Evolutionary conservation across 495 filamentous ascomycete genomes (phyloP).

Genomic region (Immersiella caudata): DNA sequence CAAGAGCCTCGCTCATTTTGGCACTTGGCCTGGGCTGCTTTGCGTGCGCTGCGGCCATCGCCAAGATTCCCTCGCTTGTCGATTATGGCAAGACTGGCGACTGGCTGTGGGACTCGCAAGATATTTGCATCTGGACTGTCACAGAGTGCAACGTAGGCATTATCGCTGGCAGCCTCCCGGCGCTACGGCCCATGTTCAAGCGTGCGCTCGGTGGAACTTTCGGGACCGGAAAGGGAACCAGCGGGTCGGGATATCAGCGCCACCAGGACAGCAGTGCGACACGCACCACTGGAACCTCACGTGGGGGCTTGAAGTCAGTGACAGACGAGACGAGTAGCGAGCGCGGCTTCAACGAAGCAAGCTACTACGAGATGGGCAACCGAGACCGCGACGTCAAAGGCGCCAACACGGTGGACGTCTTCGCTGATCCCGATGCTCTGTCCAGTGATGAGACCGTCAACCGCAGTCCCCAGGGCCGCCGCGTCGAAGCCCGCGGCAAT

Average conservation of each 20-base stretch:
- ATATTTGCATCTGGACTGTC: constrained; percentile 30
- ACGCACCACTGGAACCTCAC: neutral
- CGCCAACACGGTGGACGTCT: neutral
- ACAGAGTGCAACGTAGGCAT: constrained; percentile 30
- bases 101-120: constrained; percentile 48
- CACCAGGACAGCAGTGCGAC: constrained; percentile 1
- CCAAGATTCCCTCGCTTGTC: constrained; percentile 45
- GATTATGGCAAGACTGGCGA: constrained; percentile 47
- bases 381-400: neutral
- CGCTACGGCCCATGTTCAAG: constrained; percentile 25
- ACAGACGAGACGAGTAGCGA: constrained; percentile 20
- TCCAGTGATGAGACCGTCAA: constrained; percentile 11
- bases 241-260: neutral
- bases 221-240: constrained; percentile 3
- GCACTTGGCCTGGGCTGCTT: constrained; percentile 50
- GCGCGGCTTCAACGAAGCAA: constrained; percentile 13
- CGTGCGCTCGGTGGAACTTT: constrained; percentile 23
- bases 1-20: constrained; percentile 43
- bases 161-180: constrained; percentile 24
- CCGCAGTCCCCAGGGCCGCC: no score
- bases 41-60: constrained; percentile 48
- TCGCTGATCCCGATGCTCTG: neutral
- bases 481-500: no score
- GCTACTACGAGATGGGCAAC: constrained; percentile 3
- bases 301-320: neutral